phyloP scores from a whole-genome alignment of 2,329 filamentous ascomycete genomes.

The Ceratocystis harringtonii region DNA sequence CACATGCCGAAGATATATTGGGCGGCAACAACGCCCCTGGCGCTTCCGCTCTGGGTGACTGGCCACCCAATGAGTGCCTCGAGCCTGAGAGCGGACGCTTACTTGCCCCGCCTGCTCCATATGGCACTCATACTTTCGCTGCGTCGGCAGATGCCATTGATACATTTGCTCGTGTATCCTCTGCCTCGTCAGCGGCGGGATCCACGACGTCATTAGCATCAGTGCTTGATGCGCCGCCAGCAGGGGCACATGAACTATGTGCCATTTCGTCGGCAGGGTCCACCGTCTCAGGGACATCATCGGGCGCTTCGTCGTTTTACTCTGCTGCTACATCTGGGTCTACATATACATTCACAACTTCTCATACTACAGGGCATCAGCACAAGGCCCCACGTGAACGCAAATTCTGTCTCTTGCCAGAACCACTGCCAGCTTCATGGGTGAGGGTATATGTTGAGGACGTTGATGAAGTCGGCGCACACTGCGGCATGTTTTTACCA shows the following conservation, averaged over 20 bases:
- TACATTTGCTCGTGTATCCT: neutral
- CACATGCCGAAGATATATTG: too few relatives aligned
- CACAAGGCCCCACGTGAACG: slow-evolving; percentile 38
- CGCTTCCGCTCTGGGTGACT: too few relatives aligned
- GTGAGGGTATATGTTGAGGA: slow-evolving; percentile 64
- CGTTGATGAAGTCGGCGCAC: slow-evolving; percentile 72
- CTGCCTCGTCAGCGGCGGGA: neutral
- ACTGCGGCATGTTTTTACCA: slow-evolving; percentile 65
- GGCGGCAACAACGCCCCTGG: too few relatives aligned
- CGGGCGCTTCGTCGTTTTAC: neutral
- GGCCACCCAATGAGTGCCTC: neutral
- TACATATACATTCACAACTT: slow-evolving; percentile 12
- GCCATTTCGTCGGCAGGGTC: neutral
- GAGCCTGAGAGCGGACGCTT: neutral
- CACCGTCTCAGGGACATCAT: neutral
- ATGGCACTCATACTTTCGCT: neutral
- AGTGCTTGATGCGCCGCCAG: neutral
- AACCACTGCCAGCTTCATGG: slow-evolving; percentile 47
- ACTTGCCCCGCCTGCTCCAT: neutral
- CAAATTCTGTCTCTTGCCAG: slow-evolving; percentile 67
- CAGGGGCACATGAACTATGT: neutral
- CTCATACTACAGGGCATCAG: slow-evolving; percentile 3
- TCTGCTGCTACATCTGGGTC: neutral
- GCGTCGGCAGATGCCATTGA: neutral
- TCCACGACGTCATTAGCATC: neutral